These are phyloP conservation scores for Leccinum boreale DNA, from an alignment of 768 basidiomycete species.

Conservation along the genomic window DNA sequence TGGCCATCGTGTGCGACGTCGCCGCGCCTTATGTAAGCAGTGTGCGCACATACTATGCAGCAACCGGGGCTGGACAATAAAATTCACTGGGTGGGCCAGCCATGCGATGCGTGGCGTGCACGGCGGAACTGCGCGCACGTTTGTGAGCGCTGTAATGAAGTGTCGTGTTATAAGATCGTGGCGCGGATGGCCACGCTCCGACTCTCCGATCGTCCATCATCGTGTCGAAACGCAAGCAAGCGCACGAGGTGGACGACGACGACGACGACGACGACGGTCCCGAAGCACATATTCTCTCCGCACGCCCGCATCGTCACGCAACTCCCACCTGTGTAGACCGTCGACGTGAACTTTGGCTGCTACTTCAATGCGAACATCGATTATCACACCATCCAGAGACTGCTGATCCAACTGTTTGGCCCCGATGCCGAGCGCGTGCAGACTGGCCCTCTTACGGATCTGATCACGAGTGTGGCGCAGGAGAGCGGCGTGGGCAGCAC, in stretches of 20 bases:
- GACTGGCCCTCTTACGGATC: conserved; percentile 71
- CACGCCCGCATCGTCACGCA: not conserved
- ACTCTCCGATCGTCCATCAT: no score
- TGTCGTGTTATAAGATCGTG: no score
- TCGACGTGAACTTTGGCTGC: conserved; percentile 69
- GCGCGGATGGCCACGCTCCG: no score
- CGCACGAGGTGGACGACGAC: conserved; percentile 20
- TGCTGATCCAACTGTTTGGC: conserved; percentile 62
- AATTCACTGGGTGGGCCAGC: no score
- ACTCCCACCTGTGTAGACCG: conserved; percentile 2
- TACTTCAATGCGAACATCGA: conserved; percentile 81
- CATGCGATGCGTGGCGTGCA: no score
- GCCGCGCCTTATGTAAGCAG: conserved; percentile 18
- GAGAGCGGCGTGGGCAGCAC: conserved; percentile 85
- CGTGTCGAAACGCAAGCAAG: conserved; percentile 58
- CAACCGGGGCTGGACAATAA: no score
- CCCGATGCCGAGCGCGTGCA: conserved; percentile 73
- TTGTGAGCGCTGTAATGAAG: no score
- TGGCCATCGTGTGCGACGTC: conserved; percentile 20
- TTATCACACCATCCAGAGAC: conserved; percentile 80
- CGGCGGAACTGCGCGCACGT: no score
- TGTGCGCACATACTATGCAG: no score
- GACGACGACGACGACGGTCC: no score
- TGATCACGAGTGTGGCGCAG: conserved; percentile 68
- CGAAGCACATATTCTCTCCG: conserved; percentile 24